phyloP scores from a whole-genome alignment of 1,139 yeast genomes.

The Hanseniaspora sp. region DNA sequence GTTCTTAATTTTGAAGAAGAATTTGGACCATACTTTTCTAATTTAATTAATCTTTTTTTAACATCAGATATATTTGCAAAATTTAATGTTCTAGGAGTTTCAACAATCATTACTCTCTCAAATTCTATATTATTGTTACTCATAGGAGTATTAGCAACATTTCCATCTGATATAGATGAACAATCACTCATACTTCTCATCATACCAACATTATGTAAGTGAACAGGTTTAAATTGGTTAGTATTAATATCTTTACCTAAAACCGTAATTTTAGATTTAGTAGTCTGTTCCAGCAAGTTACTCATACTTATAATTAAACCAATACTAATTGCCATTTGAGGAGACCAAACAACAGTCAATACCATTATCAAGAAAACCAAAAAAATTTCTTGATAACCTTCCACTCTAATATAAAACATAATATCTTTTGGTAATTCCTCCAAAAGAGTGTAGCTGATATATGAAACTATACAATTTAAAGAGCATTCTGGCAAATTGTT shows the following conservation, averaged over 20 bases:
- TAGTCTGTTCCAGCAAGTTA: conserved; percentile 72
- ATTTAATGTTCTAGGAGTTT: conserved; percentile 84
- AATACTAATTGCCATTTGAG: conserved; percentile 79
- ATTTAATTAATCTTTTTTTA: conserved; percentile 57
- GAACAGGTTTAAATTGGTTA: conserved; percentile 58
- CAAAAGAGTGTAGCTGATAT: conserved; percentile 64
- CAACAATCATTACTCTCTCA: conserved; percentile 76
- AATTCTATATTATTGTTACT: conserved; percentile 46
- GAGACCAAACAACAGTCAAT: conserved; percentile 68
- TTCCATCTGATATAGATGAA: conserved; percentile 11
- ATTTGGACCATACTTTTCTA: conserved; percentile 74
- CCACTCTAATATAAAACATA: conserved; percentile 57
- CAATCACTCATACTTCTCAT: conserved; percentile 15
- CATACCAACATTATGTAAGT: conserved; percentile 15
- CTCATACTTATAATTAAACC: conserved; percentile 75
- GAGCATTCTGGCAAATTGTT: conserved; percentile 73
- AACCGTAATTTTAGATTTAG: conserved; percentile 80
- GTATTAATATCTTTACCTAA: conserved; percentile 75
- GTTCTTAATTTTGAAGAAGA: conserved; percentile 6
- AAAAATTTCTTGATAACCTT: conserved; percentile 66
- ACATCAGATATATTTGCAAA: conserved; percentile 85
- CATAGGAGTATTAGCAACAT: not conserved
- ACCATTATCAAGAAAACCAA: conserved; percentile 63
- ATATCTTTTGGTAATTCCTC: conserved; percentile 84
- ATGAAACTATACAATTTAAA: conserved; percentile 67